Evolutionary conservation across 257 asterid species (phyloP).

Genomic region (Fraxinus pennsylvanica): DNA sequence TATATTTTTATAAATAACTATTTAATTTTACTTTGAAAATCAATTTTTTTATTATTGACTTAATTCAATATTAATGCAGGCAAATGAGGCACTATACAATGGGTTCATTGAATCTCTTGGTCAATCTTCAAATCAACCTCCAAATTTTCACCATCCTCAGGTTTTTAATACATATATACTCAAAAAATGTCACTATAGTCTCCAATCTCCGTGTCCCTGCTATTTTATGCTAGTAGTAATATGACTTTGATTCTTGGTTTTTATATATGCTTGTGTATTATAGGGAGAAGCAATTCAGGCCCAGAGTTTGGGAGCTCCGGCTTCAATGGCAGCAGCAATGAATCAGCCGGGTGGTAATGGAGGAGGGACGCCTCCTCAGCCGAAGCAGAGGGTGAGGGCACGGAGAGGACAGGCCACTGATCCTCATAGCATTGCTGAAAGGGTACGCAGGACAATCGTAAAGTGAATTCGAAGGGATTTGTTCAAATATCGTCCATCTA

Average conservation of each 20-base stretch:
- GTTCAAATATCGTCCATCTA: neutral
- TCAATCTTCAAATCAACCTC: conserved; percentile 61
- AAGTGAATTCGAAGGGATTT: too few species aligned
- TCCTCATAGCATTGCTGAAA: conserved; percentile 97
- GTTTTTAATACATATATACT: conserved; percentile 25
- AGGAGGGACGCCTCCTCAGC: conserved; percentile 61
- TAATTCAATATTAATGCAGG: conserved; percentile 40
- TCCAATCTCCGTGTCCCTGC: neutral
- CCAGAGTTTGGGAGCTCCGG: conserved; percentile 44
- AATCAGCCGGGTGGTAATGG: conserved; percentile 61
- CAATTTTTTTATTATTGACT: neutral
- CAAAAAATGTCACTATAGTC: neutral
- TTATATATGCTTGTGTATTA: neutral
- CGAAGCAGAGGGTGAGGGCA: conserved; percentile 90
- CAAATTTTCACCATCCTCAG: conserved; percentile 61
- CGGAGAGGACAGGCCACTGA: conserved; percentile 99
- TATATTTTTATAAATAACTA: neutral
- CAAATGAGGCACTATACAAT: conserved; percentile 59
- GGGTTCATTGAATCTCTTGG: conserved; percentile 78
- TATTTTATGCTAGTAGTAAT: neutral
- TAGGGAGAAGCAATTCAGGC: conserved; percentile 32
- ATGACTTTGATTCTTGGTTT: neutral
- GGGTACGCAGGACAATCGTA: conserved; percentile 47
- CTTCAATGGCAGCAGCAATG: conserved; percentile 29
- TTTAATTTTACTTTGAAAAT: neutral